Evolutionary conservation across 2,329 filamentous ascomycete genomes (phyloP), one percentile per base, ranked within the genome.

Genomic region (Verticillium nubilum): DNA sequence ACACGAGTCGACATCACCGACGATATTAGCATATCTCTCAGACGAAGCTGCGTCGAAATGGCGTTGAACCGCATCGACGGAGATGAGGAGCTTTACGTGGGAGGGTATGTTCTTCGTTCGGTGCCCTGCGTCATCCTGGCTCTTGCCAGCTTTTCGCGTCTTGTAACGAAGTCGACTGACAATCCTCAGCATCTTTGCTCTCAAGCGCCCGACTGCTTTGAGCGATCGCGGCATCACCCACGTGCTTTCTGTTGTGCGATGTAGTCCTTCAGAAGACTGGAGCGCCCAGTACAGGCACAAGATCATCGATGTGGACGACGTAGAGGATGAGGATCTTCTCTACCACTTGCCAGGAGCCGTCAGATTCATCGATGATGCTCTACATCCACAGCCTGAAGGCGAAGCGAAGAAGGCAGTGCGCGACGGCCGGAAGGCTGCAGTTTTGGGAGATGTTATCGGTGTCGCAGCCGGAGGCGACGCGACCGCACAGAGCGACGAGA

Each of bases 321-420:
- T 93, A 57, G 91, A 94, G 23, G 92, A 97, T 69, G 88, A 93
- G 66, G 91, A 99, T 73, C 75, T 98, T 57, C 77, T 98, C 19
- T 84, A 90, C 63, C 87, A 96, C 73, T 88, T 98, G 62, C 86
- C 92, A 6, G 80, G 80, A 57, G 89, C 89, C 59, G 90, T 95
- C 67, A 82, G 81, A 54, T 99, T 97, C 74, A 97, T 98, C 66
- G 86, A 94, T 67, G 78, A 86, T 50, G 94, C 86, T 1, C 78
- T 98, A 57, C 69, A 74, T 54, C 67, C 57, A 4, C 25, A 15
- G 28, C 42, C 42, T 54, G 53, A 29, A 17, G 17, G 50, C 29
- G 23, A 25, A 28, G 29, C 25, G 25, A 26, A 25, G n/a, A 52
- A 31, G 5, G 52, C 15, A 17, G 37, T 56, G 15, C 25, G 52